phyloP scores from a whole-genome alignment of 345 rosid genomes.

The Barbarea vulgaris region DNA sequence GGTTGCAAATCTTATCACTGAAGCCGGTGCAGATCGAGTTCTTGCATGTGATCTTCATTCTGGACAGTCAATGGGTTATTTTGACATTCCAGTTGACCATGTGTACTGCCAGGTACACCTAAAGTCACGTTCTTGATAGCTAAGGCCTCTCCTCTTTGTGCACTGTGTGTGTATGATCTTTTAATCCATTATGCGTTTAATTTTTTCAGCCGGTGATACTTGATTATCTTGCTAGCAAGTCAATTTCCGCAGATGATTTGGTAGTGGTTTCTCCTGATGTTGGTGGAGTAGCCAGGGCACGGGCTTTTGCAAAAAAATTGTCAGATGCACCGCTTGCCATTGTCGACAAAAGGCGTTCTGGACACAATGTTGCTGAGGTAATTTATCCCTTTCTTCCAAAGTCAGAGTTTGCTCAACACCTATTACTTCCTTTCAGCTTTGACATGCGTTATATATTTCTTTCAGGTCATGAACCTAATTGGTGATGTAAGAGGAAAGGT shows the following conservation, averaged over 20 bases:
- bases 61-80: slow-evolving; percentile 99
- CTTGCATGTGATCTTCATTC: slow-evolving; percentile 98
- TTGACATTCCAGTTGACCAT: slow-evolving; percentile 96
- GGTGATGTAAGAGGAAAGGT: slow-evolving; percentile 98
- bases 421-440: not conserved
- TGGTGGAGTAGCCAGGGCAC: slow-evolving; percentile 99
- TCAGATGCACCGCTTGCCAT: slow-evolving; percentile 97
- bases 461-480: slow-evolving; percentile 93
- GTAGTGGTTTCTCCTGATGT: slow-evolving; percentile 99
- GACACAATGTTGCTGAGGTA: slow-evolving; percentile 99
- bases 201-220: slow-evolving; percentile 79
- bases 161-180: slow-evolving; percentile 1
- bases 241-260: slow-evolving; percentile 70
- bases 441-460: slow-evolving; percentile 2
- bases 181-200: not conserved
- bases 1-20: slow-evolving; percentile 90
- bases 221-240: slow-evolving; percentile 98
- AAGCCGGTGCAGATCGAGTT: slow-evolving; percentile 98
- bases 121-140: slow-evolving; percentile 10
- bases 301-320: slow-evolving; percentile 89
- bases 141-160: not conserved
- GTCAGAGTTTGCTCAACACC: slow-evolving; percentile 14
- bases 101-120: slow-evolving; percentile 77
- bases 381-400: slow-evolving; percentile 13
- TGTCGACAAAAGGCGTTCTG: slow-evolving; percentile 97